Evolutionary conservation across 805 yeast species (phyloP), one percentile per base, ranked within the genome.

Genomic region (Saturnispora mendoncae): DNA sequence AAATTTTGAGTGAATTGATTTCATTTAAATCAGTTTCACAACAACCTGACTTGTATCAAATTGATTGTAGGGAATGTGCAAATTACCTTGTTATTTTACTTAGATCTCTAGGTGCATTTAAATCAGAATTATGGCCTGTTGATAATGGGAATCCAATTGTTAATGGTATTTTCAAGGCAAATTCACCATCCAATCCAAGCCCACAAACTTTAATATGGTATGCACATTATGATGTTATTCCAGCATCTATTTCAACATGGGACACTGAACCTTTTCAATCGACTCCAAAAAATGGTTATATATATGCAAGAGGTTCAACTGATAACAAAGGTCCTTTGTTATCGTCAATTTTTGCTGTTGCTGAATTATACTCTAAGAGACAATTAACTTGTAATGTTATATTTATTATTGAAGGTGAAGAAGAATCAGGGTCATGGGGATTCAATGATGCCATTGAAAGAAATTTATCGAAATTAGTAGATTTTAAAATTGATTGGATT

Each of bases 141-240:
- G 69, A 73, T 6, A 68, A 80, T 52, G 86, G 86, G 4, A 88
- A 88, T 53, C 97, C 98, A 0, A 75, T 88, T 2, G 90, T 90
- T 0, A 80, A 74, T 53, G 92, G 92, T 0, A 64, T 67, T 7
- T 90, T 90, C 60, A 63, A 64, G 43, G 76, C 76, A 4, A 74
- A 71, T 39, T 47, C 51, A 9, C 35, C 29, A n/a, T 36, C 44
- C 31, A 8, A 10, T 15, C 14, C 30, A 4, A 15, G 34, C 5
- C 29, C 39, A 10, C 46, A 76, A 35, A 66, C 84, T 42, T 68
- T 86, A 4, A 58, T 90, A 36, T 90, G 94, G 82, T 90, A 90
- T 60, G 97, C 95, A 1, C 98, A 90, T 66, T 90, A 92, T 56
- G 98, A 90, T 61, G 96, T 90, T 21, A 86, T 90, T 31, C 84